phyloP scores from a whole-genome alignment of 257 asterid species.

The Solanum tacnaense region DNA sequence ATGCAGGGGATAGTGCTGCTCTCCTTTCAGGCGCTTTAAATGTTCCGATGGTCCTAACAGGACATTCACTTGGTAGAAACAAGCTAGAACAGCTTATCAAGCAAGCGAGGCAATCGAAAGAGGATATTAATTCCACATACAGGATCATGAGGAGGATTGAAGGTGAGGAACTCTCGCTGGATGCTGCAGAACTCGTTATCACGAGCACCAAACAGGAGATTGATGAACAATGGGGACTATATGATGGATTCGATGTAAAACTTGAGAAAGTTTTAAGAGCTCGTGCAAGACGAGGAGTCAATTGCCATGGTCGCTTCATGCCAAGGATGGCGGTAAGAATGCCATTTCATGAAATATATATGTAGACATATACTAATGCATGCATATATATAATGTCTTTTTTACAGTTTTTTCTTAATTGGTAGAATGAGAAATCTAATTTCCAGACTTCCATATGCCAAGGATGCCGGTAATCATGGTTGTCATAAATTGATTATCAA shows the following conservation, averaged over 20 bases:
- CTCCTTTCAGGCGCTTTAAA: conserved; percentile 70
- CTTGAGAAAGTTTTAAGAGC: conserved; percentile 76
- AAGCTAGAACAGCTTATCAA: conserved; percentile 77
- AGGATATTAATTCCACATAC: conserved; percentile 75
- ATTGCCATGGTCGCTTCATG: conserved; percentile 77
- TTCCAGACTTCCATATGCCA: not conserved
- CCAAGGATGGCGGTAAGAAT: conserved; percentile 78
- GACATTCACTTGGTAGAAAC: conserved; percentile 79
- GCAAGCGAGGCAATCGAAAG: conserved; percentile 73
- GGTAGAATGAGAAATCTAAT: not conserved
- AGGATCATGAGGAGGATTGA: conserved; percentile 81
- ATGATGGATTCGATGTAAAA: conserved; percentile 77
- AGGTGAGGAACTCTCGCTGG: conserved; percentile 72
- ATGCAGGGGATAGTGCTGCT: conserved; percentile 91
- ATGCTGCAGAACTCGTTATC: conserved; percentile 72
- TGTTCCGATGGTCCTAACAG: conserved; percentile 85
- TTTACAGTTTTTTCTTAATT: not conserved
- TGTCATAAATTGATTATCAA: not conserved
- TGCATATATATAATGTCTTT: not conserved
- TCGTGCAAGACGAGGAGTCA: conserved; percentile 66
- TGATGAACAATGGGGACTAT: conserved; percentile 83
- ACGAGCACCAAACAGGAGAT: conserved; percentile 87
- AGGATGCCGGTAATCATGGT: not conserved
- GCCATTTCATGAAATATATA: not conserved
- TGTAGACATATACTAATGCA: not conserved